phyloP scores from a whole-genome alignment of 108 stramenopile genomes.

The Stephanodiscus triporus region DNA sequence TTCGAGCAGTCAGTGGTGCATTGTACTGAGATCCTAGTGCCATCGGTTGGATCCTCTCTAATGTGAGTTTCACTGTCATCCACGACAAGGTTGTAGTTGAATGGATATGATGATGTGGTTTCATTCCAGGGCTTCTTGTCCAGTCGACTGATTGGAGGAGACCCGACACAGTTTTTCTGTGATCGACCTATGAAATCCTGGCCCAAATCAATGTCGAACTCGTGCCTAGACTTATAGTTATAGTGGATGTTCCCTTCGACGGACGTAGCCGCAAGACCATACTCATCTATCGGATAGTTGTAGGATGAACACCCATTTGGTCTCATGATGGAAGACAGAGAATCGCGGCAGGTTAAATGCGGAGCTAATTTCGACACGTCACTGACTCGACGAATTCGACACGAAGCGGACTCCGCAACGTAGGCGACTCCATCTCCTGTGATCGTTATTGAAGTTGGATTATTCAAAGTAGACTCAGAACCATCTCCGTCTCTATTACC shows the following conservation, averaged over 20 bases:
- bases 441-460: slow-evolving; percentile 65
- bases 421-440: slow-evolving; percentile 65
- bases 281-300: slow-evolving; percentile 72
- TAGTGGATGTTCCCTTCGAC: slow-evolving; percentile 75
- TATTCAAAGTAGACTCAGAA: slow-evolving; percentile 61
- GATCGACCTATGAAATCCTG: slow-evolving; percentile 59
- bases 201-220: slow-evolving; percentile 44
- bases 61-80: slow-evolving; percentile 50
- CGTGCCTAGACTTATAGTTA: slow-evolving; percentile 58
- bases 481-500: slow-evolving; percentile 74
- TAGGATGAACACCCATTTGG: slow-evolving; percentile 85
- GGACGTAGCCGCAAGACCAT: slow-evolving; percentile 56
- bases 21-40: slow-evolving; percentile 61
- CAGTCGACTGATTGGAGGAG: slow-evolving; percentile 61
- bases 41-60: slow-evolving; percentile 81
- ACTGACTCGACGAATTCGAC: slow-evolving; percentile 64
- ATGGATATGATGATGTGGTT: slow-evolving; percentile 30
- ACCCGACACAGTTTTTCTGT: slow-evolving; percentile 76
- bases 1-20: slow-evolving; percentile 55
- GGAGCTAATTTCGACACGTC: slow-evolving; percentile 46
- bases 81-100: slow-evolving; percentile 61
- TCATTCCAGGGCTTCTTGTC: slow-evolving; percentile 51
- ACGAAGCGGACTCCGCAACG: slow-evolving; percentile 63
- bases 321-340: slow-evolving; percentile 56
- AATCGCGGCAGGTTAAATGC: slow-evolving; percentile 55